A percentile compares a stretch with the other conserved stretches of the same genome.
Evolutionary conservation across 169 alveolate genomes (phyloP).

Genomic region (Plasmodium yoelii): DNA sequence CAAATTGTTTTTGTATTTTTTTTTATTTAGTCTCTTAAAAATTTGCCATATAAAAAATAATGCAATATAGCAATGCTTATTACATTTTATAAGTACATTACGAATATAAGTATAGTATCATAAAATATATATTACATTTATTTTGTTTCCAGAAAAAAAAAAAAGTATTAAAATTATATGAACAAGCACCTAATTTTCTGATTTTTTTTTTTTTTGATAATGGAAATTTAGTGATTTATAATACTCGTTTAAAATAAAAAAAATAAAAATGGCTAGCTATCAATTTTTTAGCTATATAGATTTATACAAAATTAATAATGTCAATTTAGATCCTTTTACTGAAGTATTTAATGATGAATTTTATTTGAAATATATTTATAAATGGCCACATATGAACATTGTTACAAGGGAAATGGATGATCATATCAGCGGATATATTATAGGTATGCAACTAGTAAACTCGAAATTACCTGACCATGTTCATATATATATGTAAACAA

Average conservation of each 20-base stretch:
- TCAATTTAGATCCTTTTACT: conserved; percentile 73
- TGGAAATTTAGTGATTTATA: not conserved
- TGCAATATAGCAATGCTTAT: too few species aligned
- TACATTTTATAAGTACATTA: too few species aligned
- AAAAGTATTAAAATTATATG: not conserved
- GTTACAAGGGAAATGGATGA: conserved; percentile 41
- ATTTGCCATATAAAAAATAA: too few species aligned
- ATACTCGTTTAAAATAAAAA: not conserved
- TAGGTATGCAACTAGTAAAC: conserved; percentile 13
- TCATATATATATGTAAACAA: not conserved
- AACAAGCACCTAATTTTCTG: not conserved
- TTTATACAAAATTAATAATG: conserved; percentile 60
- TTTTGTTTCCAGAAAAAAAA: not conserved
- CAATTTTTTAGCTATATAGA: conserved; percentile 63
- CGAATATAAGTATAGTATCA: too few species aligned
- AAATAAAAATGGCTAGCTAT: conserved; percentile 60
- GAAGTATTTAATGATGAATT: conserved; percentile 63
- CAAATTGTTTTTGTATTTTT: too few species aligned
- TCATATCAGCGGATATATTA: conserved; percentile 63
- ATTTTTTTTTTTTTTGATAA: not conserved
- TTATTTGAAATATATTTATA: conserved; percentile 56
- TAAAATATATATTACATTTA: too few species aligned
- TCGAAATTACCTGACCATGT: not conserved
- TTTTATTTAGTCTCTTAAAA: too few species aligned
- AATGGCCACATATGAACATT: conserved; percentile 73